A percentile compares a stretch with the other conserved stretches of the same genome.
Conservation (phyloP, 2,329 filamentous ascomycete genomes). For the Diaporthe ampelina region DNA sequence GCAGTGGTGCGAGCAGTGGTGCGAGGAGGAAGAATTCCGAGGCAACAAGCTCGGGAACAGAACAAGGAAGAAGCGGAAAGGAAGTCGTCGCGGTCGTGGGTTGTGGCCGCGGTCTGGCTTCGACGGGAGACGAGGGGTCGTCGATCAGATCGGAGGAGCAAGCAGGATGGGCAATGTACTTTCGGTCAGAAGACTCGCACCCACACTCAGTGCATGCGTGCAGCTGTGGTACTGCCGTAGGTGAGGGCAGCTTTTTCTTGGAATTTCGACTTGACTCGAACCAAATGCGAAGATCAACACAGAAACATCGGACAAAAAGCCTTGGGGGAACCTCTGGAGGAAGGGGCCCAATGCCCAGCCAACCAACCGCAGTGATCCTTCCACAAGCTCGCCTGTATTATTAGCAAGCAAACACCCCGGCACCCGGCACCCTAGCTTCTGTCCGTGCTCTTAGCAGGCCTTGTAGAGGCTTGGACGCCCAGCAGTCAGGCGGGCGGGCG, state of each 20-base stretch:
- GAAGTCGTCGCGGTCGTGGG: slow-evolving; percentile 25
- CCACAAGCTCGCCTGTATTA: slow-evolving; percentile 33
- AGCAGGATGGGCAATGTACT: slow-evolving; percentile 17
- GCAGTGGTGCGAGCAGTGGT: not conserved
- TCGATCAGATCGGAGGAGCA: not conserved
- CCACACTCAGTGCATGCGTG: not conserved
- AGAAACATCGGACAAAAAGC: slow-evolving; percentile 20
- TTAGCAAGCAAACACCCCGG: slow-evolving; percentile 9
- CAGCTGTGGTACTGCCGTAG: slow-evolving; percentile 4
- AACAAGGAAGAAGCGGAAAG: not conserved
- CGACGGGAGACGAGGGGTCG: not conserved
- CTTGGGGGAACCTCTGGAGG: slow-evolving; percentile 12
- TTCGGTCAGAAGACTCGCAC: slow-evolving; percentile 5
- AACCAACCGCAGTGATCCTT: slow-evolving; percentile 30
- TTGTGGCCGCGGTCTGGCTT: not conserved
- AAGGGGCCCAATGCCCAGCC: slow-evolving; percentile 27
- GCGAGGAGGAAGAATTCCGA: not conserved
- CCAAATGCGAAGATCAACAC: slow-evolving; percentile 20
- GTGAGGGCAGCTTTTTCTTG: slow-evolving; percentile 12
- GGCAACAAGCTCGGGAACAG: not conserved
- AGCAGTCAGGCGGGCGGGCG: not conserved
- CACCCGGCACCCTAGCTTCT: not conserved
- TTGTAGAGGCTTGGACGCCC: not conserved
- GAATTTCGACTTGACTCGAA: slow-evolving; percentile 29
- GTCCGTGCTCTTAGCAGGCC: not conserved